These are phyloP conservation scores for Yarrowia alimentaria DNA, from an alignment of 805 yeast genomes.

Conservation along the genomic window DNA sequence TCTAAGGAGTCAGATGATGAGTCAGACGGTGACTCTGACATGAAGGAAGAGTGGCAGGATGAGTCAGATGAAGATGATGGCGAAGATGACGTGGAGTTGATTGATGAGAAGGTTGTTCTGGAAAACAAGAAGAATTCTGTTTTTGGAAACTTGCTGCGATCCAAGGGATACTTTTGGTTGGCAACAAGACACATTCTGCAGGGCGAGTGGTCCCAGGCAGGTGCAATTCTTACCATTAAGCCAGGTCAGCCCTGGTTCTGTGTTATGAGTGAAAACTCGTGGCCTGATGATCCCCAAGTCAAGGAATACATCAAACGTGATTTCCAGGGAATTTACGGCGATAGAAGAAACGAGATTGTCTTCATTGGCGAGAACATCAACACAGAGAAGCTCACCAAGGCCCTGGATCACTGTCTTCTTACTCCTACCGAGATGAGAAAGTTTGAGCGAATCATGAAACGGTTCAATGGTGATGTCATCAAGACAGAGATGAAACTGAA, in stretches of 20 bases:
- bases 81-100: conserved; percentile 30
- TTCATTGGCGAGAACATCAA: conserved; percentile 46
- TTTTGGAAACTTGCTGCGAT: conserved; percentile 44
- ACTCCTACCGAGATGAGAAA: conserved; percentile 43
- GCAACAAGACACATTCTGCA: conserved; percentile 45
- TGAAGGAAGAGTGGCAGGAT: conserved; percentile 26
- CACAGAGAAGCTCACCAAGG: conserved; percentile 37
- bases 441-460: conserved; percentile 37
- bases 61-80: conserved; percentile 22
- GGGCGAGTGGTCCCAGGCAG: conserved; percentile 50
- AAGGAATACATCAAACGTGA: conserved; percentile 41
- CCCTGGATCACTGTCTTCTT: conserved; percentile 44
- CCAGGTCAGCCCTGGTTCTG: conserved; percentile 49
- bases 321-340: conserved; percentile 45
- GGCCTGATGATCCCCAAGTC: conserved; percentile 41
- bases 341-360: conserved; percentile 48
- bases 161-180: conserved; percentile 49
- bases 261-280: conserved; percentile 40
- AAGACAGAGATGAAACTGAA: conserved; percentile 38
- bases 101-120: conserved; percentile 34
- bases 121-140: conserved; percentile 42
- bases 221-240: conserved; percentile 44
- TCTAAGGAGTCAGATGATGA: conserved; percentile 30
- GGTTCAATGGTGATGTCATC: conserved; percentile 38
- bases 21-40: conserved; percentile 14